These are phyloP conservation scores for Stachybotrys chartarum DNA, from an alignment of 2,329 filamentous ascomycete species.

Conservation along the genomic window DNA sequence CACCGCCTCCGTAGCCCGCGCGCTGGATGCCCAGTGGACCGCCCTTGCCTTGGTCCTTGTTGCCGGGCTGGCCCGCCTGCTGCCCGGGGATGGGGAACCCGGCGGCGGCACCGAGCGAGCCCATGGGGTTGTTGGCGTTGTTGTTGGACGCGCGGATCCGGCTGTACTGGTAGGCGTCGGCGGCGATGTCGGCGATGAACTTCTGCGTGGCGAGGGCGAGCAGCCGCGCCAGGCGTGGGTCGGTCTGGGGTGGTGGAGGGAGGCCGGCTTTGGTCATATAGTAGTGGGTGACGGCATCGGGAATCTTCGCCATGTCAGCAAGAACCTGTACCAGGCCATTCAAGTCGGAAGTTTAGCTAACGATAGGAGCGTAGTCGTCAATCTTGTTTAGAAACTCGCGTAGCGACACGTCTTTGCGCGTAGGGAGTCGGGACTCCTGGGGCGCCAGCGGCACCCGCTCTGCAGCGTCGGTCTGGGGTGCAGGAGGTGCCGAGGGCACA, in stretches of 20 bases:
- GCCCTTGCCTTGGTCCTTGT: conserved; percentile 49
- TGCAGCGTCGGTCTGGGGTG: conserved; percentile 16
- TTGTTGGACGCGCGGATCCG: conserved; percentile 86
- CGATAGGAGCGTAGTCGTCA: conserved; percentile 96
- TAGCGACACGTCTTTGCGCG: conserved; percentile 85
- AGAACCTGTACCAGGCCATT: background rate
- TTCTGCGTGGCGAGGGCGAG: conserved; percentile 98
- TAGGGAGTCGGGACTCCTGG: conserved; percentile 58
- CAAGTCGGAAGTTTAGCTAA: conserved; percentile 36
- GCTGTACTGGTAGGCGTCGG: conserved; percentile 96
- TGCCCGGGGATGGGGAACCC: conserved; percentile 62
- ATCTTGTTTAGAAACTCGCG: conserved; percentile 93
- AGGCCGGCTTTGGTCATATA: conserved; percentile 95
- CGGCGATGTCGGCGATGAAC: conserved; percentile 95
- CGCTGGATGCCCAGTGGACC: conserved; percentile 67
- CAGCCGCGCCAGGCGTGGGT: conserved; percentile 82
- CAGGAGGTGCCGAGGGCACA: conserved; percentile 18
- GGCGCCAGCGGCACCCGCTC: conserved; percentile 38
- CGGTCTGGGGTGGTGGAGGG: conserved; percentile 83
- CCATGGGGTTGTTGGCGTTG: conserved; percentile 86
- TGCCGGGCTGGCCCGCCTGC: conserved; percentile 46
- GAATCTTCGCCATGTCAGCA: conserved; percentile 55
- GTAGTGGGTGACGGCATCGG: conserved; percentile 94
- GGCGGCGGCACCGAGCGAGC: conserved; percentile 69
- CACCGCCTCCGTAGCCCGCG: conserved; percentile 78